Conservation (phyloP, 495 filamentous ascomycete species). For the Bacidia gigantensis region DNA sequence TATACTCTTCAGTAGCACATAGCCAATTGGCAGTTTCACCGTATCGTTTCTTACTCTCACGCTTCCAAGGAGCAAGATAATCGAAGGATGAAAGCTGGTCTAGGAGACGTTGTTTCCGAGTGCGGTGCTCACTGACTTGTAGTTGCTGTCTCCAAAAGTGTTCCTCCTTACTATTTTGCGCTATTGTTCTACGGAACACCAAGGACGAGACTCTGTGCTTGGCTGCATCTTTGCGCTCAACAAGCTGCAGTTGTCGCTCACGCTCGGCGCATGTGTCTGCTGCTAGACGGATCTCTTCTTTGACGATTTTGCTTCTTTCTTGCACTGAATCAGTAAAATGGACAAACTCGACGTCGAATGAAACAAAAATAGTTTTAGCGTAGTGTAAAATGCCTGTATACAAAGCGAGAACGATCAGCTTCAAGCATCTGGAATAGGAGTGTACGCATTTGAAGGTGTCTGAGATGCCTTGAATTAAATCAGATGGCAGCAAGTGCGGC, state of each 20-base stretch:
- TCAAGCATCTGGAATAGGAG: too few species aligned
- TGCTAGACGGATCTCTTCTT: slow-evolving; percentile 17
- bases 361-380: slow-evolving; percentile 3
- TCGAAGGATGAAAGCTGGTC: slow-evolving; percentile 10
- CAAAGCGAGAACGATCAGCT: neutral
- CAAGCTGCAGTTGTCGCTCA: slow-evolving; percentile 13
- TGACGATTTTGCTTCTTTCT: slow-evolving; percentile 6
- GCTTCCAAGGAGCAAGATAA: slow-evolving; percentile 9
- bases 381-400: neutral
- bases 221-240: slow-evolving; percentile 10
- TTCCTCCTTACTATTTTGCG: slow-evolving; percentile 1
- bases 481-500: too few species aligned
- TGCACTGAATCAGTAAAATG: slow-evolving; percentile 3
- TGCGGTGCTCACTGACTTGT: neutral
- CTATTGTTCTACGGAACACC: neutral
- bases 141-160: slow-evolving; percentile 4
- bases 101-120: slow-evolving; percentile 9
- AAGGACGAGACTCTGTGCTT: neutral
- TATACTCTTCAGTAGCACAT: neutral
- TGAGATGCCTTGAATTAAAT: too few species aligned
- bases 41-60: slow-evolving; percentile 10
- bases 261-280: slow-evolving; percentile 14
- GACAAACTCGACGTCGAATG: slow-evolving; percentile 19
- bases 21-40: slow-evolving; percentile 11
- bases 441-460: too few species aligned